A percentile compares a stretch with the other conserved stretches of the same genome.
Evolutionary conservation across 768 basidiomycete species (phyloP).

Genomic region (Lactarius tabidus): DNA sequence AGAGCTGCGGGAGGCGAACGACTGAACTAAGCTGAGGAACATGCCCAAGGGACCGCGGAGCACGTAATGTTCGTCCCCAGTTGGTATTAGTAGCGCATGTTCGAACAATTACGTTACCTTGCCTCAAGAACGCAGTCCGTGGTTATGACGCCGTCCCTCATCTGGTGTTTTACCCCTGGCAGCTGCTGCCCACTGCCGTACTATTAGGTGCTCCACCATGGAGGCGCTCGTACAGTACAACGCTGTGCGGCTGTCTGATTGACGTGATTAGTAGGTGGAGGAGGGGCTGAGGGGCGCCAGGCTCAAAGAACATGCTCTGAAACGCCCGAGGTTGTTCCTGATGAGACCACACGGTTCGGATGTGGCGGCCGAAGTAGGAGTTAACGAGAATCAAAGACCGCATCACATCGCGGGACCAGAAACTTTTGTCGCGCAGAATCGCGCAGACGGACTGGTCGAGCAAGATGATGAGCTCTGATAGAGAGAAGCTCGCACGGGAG

Average conservation of each 20-base stretch:
- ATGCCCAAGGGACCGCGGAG: too few relatives aligned
- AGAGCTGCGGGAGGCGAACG: neutral
- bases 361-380: constrained; percentile 8
- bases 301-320: constrained; percentile 6
- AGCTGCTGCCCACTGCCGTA: neutral
- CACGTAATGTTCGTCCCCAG: neutral
- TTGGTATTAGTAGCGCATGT: neutral
- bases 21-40: neutral
- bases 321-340: constrained; percentile 5
- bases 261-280: neutral
- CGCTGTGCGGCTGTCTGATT: neutral
- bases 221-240: neutral
- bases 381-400: neutral
- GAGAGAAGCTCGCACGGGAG: constrained; percentile 5
- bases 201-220: neutral
- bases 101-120: neutral
- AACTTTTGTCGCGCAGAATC: constrained; percentile 2
- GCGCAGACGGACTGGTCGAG: neutral
- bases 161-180: neutral
- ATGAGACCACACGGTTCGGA: constrained; percentile 9
- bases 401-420: neutral
- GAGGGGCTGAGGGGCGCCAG: neutral
- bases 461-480: constrained; percentile 11
- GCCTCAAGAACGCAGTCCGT: neutral
- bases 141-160: neutral